These are phyloP conservation scores for Xylaria sp. DNA, from an alignment of 2,329 filamentous ascomycete genomes.

Conservation along the genomic window DNA sequence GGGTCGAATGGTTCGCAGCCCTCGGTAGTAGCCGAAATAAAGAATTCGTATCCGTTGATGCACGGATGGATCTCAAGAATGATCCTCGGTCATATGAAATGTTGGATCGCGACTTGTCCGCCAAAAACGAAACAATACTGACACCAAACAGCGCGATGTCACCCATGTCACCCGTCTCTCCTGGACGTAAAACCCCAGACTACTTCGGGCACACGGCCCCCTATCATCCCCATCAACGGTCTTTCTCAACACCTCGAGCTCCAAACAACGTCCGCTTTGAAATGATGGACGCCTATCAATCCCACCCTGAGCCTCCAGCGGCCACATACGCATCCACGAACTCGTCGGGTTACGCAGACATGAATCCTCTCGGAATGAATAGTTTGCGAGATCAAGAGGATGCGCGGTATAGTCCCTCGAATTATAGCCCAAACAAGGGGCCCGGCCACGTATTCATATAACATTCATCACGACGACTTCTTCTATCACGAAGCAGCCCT, in stretches of 20 bases:
- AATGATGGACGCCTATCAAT: slow-evolving; percentile 47
- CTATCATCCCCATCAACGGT: slow-evolving; percentile 60
- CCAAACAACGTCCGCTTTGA: slow-evolving; percentile 53
- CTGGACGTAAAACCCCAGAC: slow-evolving; percentile 47
- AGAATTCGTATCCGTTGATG: slow-evolving; percentile 91
- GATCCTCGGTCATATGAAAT: slow-evolving; percentile 80
- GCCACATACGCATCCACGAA: slow-evolving; percentile 22
- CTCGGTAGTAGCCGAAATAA: slow-evolving; percentile 59
- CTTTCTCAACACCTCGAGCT: slow-evolving; percentile 61
- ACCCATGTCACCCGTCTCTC: slow-evolving; percentile 47
- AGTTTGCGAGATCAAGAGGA: slow-evolving; percentile 50
- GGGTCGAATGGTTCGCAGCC: slow-evolving; percentile 68
- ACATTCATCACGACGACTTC: slow-evolving; percentile 13
- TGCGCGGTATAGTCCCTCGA: slow-evolving; percentile 26
- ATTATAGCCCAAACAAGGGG: slow-evolving; percentile 30
- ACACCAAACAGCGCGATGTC: slow-evolving; percentile 51
- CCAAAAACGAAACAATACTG: slow-evolving; percentile 54
- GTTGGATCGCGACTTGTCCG: slow-evolving; percentile 65
- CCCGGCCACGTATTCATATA: slow-evolving; percentile 38
- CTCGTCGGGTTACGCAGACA: slow-evolving; percentile 43
- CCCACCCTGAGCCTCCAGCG: slow-evolving; percentile 37
- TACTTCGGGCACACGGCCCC: slow-evolving; percentile 61
- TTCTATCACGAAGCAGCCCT: slow-evolving; percentile 12
- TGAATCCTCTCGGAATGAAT: slow-evolving; percentile 64
- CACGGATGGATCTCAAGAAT: slow-evolving; percentile 64